A percentile compares a stretch with the other conserved stretches of the same genome.
Conservation (phyloP, 441 rosid species). For the Theobroma grandiflorum region DNA sequence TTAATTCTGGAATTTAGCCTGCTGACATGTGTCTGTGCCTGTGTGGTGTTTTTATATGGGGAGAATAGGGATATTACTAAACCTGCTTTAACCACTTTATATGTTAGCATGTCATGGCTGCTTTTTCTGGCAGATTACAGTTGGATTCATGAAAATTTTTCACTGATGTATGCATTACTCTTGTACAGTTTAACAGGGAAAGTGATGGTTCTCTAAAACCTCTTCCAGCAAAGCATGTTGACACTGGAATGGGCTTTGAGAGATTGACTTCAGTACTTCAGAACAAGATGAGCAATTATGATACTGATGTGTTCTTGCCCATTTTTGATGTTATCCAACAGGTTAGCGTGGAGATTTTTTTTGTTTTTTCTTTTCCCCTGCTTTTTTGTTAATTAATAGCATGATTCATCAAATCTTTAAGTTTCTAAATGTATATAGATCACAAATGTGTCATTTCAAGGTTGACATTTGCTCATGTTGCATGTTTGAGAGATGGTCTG, state of each 20-base stretch:
- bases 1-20: neutral
- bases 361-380: neutral
- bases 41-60: neutral
- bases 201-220: slow-evolving; percentile 83
- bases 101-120: neutral
- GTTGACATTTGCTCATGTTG: neutral
- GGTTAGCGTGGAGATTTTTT: slow-evolving; percentile 44
- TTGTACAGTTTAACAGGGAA: slow-evolving; percentile 89
- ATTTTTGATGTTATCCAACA: slow-evolving; percentile 89
- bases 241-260: slow-evolving; percentile 98
- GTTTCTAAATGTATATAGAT: neutral
- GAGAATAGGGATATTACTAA: neutral
- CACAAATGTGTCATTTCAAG: neutral
- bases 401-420: neutral
- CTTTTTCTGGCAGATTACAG: neutral
- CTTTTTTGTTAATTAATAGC: neutral
- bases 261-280: slow-evolving; percentile 92
- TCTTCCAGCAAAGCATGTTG: slow-evolving; percentile 97
- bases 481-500: slow-evolving; percentile 12
- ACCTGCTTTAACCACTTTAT: neutral
- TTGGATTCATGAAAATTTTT: slow-evolving; percentile 8
- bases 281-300: slow-evolving; percentile 98
- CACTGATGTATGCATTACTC: slow-evolving; percentile 20
- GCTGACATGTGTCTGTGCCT: slow-evolving; percentile 10
- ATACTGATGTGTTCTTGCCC: slow-evolving; percentile 95